Evolutionary conservation across 2,329 filamentous ascomycete species (phyloP).

Genomic region (Amylocarpus encephaloides): DNA sequence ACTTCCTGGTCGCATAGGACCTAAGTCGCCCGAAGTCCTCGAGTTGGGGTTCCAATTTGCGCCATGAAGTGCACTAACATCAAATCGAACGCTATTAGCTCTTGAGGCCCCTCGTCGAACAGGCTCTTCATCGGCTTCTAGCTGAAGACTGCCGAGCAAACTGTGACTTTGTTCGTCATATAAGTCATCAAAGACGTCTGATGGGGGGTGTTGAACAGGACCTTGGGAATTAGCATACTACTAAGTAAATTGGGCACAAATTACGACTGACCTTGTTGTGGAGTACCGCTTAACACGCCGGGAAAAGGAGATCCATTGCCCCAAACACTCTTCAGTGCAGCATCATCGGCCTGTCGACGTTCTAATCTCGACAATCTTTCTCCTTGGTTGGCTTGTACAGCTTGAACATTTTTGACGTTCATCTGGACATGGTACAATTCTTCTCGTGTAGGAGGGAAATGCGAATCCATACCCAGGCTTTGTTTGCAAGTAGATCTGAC

Average conservation of each 20-base stretch:
- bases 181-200: conserved; percentile 82
- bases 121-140: conserved; percentile 83
- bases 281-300: conserved; percentile 72
- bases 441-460: conserved; percentile 53
- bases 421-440: conserved; percentile 64
- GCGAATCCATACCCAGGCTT: conserved; percentile 54
- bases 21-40: conserved; percentile 77
- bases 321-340: conserved; percentile 79
- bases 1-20: conserved; percentile 69
- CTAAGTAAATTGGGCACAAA: conserved; percentile 3
- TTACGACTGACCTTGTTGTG: conserved; percentile 70
- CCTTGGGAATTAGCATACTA: conserved; percentile 44
- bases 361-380: conserved; percentile 57
- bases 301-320: conserved; percentile 86
- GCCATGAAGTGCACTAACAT: conserved; percentile 88
- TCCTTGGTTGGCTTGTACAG: conserved; percentile 54
- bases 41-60: conserved; percentile 78
- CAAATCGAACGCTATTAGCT: conserved; percentile 95
- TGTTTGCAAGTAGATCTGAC: background rate
- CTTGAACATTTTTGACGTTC: conserved; percentile 63
- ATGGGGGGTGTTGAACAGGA: conserved; percentile 70
- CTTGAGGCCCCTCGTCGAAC: conserved; percentile 81
- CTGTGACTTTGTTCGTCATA: conserved; percentile 77
- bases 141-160: conserved; percentile 71
- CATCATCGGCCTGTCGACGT: conserved; percentile 61